Evolutionary conservation across 768 basidiomycete genomes (phyloP).

Genomic region (Mycena rebaudengoi): DNA sequence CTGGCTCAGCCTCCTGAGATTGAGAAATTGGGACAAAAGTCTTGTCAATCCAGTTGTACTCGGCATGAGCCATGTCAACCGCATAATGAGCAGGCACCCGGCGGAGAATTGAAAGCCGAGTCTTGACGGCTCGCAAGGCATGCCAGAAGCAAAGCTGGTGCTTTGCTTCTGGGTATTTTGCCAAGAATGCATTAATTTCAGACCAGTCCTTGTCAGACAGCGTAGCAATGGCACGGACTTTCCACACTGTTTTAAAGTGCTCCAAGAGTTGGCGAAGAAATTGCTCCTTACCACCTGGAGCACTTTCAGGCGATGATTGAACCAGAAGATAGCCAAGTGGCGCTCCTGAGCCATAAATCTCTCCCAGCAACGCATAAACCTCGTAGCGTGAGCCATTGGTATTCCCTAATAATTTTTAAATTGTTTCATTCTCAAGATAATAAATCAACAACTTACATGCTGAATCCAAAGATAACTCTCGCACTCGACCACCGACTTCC

Average conservation of each 20-base stretch:
- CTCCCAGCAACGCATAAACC: constrained; percentile 41
- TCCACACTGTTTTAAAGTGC: constrained; percentile 31
- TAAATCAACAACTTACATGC: constrained; percentile 33
- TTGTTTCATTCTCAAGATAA: too few species aligned
- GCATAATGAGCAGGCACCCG: constrained; percentile 38
- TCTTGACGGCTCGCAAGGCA: constrained; percentile 37
- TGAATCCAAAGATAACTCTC: constrained; percentile 39
- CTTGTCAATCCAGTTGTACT: constrained; percentile 36
- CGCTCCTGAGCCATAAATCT: constrained; percentile 40
- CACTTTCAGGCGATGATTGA: constrained; percentile 15
- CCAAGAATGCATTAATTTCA: constrained; percentile 43
- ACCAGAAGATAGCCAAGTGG: constrained; percentile 41
- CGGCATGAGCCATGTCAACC: constrained; percentile 30
- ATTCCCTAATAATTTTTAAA: constrained; percentile 32
- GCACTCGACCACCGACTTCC: constrained; percentile 29
- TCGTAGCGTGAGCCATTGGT: constrained; percentile 42
- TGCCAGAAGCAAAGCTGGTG: constrained; percentile 52
- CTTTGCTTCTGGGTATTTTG: constrained; percentile 38
- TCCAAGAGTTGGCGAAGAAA: constrained; percentile 33
- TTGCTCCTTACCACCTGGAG: constrained; percentile 21
- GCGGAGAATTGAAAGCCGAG: constrained; percentile 34
- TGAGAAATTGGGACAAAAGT: constrained; percentile 36
- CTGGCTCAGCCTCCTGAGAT: constrained; percentile 10
- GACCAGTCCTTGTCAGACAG: constrained; percentile 44
- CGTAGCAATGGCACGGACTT: constrained; percentile 33